phyloP scores from a whole-genome alignment of 208 protist species.

The Vickermania spadyakhi region DNA sequence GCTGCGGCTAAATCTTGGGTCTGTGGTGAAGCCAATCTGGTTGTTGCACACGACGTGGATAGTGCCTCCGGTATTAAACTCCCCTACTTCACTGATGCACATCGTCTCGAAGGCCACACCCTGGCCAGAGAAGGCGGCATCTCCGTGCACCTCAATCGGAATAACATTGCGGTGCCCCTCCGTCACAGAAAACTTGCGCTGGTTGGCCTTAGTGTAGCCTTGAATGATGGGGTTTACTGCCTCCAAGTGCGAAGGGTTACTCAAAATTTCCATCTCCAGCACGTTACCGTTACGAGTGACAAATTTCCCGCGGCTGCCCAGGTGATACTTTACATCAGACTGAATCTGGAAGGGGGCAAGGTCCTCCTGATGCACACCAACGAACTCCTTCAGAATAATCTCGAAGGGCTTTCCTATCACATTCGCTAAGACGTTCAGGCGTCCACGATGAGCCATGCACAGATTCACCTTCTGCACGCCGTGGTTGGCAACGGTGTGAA shows the following conservation, averaged over 20 bases:
- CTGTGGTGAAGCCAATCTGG: constrained; percentile 99
- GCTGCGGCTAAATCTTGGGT: constrained; percentile 92
- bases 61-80: constrained; percentile 95
- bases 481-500: constrained; percentile 73
- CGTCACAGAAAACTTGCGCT: constrained; percentile 47
- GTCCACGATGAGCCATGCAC: constrained; percentile 98
- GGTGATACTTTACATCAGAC: constrained; percentile 99
- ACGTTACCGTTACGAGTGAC: constrained; percentile 64
- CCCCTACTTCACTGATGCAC: constrained; percentile 86
- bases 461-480: constrained; percentile 94
- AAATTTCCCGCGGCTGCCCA: constrained; percentile 85
- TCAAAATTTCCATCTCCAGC: constrained; percentile 93
- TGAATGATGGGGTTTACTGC: constrained; percentile 98
- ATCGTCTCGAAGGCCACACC: constrained; percentile 97
- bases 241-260: constrained; percentile 99
- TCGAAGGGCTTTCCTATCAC: constrained; percentile 95
- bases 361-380: constrained; percentile 55
- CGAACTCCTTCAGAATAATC: constrained; percentile 89
- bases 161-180: constrained; percentile 56
- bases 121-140: constrained; percentile 97
- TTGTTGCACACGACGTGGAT: constrained; percentile 99
- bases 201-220: constrained; percentile 95
- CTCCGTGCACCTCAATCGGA: constrained; percentile 95
- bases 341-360: constrained; percentile 89
- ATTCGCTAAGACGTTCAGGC: constrained; percentile 96